Evolutionary conservation across 495 filamentous ascomycete genomes (phyloP).

Genomic region (Penicillium simplicissimum): DNA sequence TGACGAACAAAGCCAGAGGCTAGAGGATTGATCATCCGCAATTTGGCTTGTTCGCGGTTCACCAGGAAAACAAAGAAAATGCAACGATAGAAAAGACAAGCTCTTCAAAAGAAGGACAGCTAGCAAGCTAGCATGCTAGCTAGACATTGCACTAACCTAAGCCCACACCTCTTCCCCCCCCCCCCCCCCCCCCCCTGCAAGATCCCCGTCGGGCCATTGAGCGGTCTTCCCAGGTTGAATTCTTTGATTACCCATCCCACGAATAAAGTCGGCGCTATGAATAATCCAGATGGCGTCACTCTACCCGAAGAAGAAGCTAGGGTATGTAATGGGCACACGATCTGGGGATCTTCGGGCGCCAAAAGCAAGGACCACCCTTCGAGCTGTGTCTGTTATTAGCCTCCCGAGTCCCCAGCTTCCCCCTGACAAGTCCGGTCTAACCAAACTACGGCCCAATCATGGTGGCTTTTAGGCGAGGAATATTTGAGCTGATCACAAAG

Average conservation of each 20-base stretch:
- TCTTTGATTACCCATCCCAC: neutral
- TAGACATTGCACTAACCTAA: neutral
- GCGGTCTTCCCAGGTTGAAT: neutral
- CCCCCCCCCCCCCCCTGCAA: too few relatives aligned
- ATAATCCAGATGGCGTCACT: neutral
- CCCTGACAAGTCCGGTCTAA: constrained; percentile 1
- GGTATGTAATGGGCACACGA: constrained; percentile 8
- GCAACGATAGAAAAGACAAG: neutral
- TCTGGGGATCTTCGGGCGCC: constrained; percentile 19
- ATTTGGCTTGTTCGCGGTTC: neutral
- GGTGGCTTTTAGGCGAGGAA: constrained; percentile 17
- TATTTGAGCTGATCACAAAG: constrained; percentile 20
- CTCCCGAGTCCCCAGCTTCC: neutral
- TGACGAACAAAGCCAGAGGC: neutral
- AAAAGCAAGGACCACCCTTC: constrained; percentile 25
- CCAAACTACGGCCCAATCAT: constrained; percentile 20
- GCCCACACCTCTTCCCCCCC: neutral
- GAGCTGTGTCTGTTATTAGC: constrained; percentile 3
- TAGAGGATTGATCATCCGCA: constrained; percentile 2
- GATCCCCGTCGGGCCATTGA: neutral
- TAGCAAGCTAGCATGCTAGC: neutral
- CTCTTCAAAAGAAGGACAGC: neutral
- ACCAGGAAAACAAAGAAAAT: constrained; percentile 3
- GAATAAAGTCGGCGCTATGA: neutral
- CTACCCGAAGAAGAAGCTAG: neutral